phyloP scores from a whole-genome alignment of 176 grass and related monocot species.

The Bothriochloa decipiens region DNA sequence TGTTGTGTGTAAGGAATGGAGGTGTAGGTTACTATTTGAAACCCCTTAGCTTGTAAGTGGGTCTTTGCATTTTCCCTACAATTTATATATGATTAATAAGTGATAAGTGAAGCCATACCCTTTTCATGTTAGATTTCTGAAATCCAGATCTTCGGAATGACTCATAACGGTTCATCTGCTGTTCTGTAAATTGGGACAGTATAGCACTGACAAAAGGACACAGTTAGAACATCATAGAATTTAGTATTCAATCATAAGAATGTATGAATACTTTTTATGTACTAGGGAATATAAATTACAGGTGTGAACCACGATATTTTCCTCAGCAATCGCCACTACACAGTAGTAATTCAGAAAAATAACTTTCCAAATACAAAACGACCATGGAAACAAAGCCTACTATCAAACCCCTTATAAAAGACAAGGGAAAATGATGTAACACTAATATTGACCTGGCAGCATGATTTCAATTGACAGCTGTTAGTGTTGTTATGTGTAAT shows the following conservation, averaged over 20 bases:
- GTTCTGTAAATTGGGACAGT: slow-evolving; percentile 73
- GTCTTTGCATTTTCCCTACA: not conserved
- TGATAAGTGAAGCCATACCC: slow-evolving; percentile 43
- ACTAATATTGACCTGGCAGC: not conserved
- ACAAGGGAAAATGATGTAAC: not conserved
- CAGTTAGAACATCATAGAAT: not conserved
- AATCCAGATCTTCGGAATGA: slow-evolving; percentile 87
- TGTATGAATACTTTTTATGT: not conserved
- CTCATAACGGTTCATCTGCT: slow-evolving; percentile 89
- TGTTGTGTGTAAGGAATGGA: not conserved
- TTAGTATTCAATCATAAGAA: not conserved
- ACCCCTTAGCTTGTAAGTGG: not conserved
- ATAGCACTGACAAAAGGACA: slow-evolving; percentile 60
- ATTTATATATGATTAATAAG: slow-evolving; percentile 1
- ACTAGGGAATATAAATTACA: not conserved
- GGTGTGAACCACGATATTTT: not conserved
- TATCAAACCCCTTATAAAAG: not conserved
- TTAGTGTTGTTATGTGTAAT: not conserved
- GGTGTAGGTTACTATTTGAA: not conserved
- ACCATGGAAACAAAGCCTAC: not conserved
- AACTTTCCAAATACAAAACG: not conserved
- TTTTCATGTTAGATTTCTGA: slow-evolving; percentile 87
- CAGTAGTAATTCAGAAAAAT: not conserved
- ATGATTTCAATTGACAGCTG: not conserved
- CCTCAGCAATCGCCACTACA: not conserved